Conservation (phyloP, 768 basidiomycete species). For the Cystofilobasidium capitatum region DNA sequence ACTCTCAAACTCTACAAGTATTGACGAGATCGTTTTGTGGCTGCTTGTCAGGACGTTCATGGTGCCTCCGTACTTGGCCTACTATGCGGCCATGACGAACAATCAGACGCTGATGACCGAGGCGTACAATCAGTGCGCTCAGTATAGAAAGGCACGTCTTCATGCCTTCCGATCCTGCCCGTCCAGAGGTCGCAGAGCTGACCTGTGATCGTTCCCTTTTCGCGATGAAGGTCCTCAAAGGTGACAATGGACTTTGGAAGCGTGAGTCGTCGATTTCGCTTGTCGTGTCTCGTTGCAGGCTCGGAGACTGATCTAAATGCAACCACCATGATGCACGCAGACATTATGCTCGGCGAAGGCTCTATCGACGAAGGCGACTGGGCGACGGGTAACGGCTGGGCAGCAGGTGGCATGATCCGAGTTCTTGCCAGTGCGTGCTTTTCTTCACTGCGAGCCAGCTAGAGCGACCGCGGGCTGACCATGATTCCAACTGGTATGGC, state of each 20-base stretch:
- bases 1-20: not conserved
- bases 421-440: constrained; percentile 50
- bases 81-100: constrained; percentile 54
- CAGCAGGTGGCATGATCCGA: constrained; percentile 73
- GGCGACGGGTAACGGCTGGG: constrained; percentile 76
- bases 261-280: constrained; percentile 35
- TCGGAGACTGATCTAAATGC: not conserved
- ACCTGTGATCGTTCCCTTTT: not conserved
- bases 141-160: constrained; percentile 49
- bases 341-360: constrained; percentile 50
- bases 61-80: constrained; percentile 56
- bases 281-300: not conserved
- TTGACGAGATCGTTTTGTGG: not conserved
- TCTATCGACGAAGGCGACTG: constrained; percentile 7
- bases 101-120: constrained; percentile 54
- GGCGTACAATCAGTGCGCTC: constrained; percentile 59
- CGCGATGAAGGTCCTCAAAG: constrained; percentile 12
- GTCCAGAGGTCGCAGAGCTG: constrained; percentile 36
- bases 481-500: not conserved
- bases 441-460: not conserved
- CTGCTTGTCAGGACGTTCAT: constrained; percentile 56
- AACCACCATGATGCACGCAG: not conserved
- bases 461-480: no score
- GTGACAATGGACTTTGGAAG: constrained; percentile 52
- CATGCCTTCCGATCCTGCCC: constrained; percentile 45